These are phyloP conservation scores for Coemansia sp. DNA, from an alignment of 192 early-diverging fungal species.

Conservation along the genomic window DNA sequence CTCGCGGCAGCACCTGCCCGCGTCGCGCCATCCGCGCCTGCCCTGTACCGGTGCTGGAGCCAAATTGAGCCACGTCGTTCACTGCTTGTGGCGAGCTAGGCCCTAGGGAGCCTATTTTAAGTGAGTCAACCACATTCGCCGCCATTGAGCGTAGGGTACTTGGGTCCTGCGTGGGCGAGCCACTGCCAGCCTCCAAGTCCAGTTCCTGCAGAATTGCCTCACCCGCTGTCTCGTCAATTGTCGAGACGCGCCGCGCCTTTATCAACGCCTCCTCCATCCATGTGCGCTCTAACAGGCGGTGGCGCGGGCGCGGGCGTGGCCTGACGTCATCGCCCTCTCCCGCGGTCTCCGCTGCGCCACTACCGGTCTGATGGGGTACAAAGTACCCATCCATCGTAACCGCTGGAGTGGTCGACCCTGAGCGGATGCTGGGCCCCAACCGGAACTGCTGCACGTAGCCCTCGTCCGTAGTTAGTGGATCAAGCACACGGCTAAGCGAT, in stretches of 20 bases:
- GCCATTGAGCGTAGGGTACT: constrained; percentile 17
- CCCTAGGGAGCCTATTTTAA: not conserved
- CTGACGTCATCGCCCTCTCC: constrained; percentile 5
- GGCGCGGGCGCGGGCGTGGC: constrained; percentile 36
- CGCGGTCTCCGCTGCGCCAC: not conserved
- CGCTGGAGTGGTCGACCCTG: constrained; percentile 46
- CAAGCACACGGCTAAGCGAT: constrained; percentile 22
- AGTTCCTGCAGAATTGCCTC: constrained; percentile 48
- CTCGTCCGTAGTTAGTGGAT: constrained; percentile 14
- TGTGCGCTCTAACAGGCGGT: constrained; percentile 49
- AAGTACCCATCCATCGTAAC: constrained; percentile 57
- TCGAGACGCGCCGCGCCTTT: constrained; percentile 52
- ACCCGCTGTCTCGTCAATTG: constrained; percentile 49
- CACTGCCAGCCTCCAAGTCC: constrained; percentile 5
- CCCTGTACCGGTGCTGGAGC: not conserved
- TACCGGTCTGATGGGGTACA: constrained; percentile 18
- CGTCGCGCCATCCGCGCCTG: constrained; percentile 22
- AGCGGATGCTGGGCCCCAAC: constrained; percentile 47
- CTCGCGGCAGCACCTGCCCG: constrained; percentile 17
- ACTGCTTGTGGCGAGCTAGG: constrained; percentile 7
- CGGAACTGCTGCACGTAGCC: constrained; percentile 55
- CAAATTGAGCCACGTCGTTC: constrained; percentile 29
- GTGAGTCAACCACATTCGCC: constrained; percentile 7
- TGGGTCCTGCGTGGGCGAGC: not conserved
- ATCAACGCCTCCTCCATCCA: constrained; percentile 57